Evolutionary conservation across 441 rosid species (phyloP).

Genomic region (Hypseocharis bilobata): DNA sequence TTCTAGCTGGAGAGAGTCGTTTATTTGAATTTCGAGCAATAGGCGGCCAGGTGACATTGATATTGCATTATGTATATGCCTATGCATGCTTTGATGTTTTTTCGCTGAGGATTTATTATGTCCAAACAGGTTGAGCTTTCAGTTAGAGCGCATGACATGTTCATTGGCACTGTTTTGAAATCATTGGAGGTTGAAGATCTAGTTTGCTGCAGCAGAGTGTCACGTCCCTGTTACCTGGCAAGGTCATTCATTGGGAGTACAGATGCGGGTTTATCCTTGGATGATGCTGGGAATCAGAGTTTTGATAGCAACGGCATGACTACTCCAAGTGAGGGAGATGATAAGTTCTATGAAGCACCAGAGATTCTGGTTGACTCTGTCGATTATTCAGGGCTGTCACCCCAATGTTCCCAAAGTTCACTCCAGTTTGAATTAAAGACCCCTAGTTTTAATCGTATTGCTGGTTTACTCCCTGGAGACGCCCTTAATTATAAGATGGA

Average conservation of each 20-base stretch:
- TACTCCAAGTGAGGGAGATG: conserved; percentile 71
- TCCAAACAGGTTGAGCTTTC: conserved; percentile 74
- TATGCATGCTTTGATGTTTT: conserved; percentile 18
- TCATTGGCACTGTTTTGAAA: conserved; percentile 76
- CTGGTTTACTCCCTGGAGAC: conserved; percentile 70
- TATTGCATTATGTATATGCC: conserved; percentile 12
- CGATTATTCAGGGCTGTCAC: conserved; percentile 32
- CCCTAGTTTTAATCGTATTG: conserved; percentile 61
- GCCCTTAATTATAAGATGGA: conserved; percentile 30
- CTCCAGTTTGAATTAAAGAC: conserved; percentile 38
- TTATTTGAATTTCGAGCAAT: conserved; percentile 81
- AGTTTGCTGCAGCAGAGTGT: conserved; percentile 42
- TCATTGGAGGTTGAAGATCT: conserved; percentile 96
- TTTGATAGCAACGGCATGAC: conserved; percentile 25
- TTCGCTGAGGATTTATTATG: conserved; percentile 21
- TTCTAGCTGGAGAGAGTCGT: conserved; percentile 66
- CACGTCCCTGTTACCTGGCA: conserved; percentile 65
- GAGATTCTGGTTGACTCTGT: conserved; percentile 61
- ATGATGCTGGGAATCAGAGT: conserved; percentile 33
- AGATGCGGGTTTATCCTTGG: conserved; percentile 37
- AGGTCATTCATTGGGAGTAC: conserved; percentile 67
- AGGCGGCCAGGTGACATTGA: conserved; percentile 77
- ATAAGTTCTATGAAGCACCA: conserved; percentile 80
- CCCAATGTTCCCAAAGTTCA: conserved; percentile 22
- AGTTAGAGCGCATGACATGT: conserved; percentile 64